Base-by-base conservation (phyloP, 2,329 filamentous ascomycete species). In the Aureobasidium melanogenum region DNA sequence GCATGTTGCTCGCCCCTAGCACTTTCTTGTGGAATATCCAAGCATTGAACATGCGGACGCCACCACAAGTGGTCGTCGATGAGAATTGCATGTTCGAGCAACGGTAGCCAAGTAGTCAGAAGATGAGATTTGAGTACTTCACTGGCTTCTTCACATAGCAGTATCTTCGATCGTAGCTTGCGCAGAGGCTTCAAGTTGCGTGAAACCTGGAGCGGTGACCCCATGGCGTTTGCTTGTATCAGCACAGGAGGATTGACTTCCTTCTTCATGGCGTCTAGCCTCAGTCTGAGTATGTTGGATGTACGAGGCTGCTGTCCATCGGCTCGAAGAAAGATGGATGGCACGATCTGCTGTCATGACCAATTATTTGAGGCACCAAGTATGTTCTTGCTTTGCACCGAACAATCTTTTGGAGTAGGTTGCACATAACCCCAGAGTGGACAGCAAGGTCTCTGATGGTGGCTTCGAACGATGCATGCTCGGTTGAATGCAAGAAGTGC, bases 141-240 rank as follows among this genome's bases (percentile, higher is more conserved):
- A 0, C 80, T 86, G 0, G 86, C 86, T 66, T 89, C 86, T 67
- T 89, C 86, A 50, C 83, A 87, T 0, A 89, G 69, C 17, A 89
- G 69, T 0, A 87, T 79, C 63, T 86, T 86, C 34, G 75, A 73
- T 7, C 71, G 67, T 1, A 86, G 63, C 8, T 76, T 75, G 8
- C 77, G 75, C 0, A 88, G 72, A 1, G 81, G 64, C 0, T 75
- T 70, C 0, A 84, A 69, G 17, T 82, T 79, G 22, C 73, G 72
- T n/a, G n/a, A n/a, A n/a, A n/a, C n/a, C 0, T 84, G 84, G 2
- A 87, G 72, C 0, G 83, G 83, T 0, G 80, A 82, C 0, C 84
- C 84, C 44, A 87, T 77, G 4, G 87, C 74, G 5, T 81, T 71
- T 0, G 80, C 80, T 22, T 70, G 65, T 24, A 69, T 64, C 1